phyloP scores from a whole-genome alignment of 805 yeast species.

The Nakazawaea pomicola region DNA sequence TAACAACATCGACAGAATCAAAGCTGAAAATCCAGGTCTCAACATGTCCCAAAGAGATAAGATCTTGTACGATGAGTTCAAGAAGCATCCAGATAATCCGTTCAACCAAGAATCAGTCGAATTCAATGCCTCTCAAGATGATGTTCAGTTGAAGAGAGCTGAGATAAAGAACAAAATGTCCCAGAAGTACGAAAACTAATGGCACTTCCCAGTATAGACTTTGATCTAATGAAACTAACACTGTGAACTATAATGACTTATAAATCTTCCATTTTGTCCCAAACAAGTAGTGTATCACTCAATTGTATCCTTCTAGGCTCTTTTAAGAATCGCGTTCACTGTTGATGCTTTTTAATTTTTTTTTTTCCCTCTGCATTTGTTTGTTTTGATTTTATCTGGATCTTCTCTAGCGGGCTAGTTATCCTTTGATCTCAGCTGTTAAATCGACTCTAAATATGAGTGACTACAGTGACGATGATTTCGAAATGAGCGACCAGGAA shows the following conservation, averaged over 20 bases:
- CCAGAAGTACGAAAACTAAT: constrained; percentile 10
- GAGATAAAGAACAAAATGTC: constrained; percentile 34
- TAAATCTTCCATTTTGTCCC: too few relatives aligned
- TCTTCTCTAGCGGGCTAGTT: too few relatives aligned
- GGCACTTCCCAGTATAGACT: too few relatives aligned
- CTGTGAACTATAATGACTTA: too few relatives aligned
- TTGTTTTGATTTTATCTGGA: too few relatives aligned
- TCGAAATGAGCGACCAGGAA: constrained; percentile 5
- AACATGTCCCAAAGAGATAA: constrained; percentile 76
- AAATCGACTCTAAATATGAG: too few relatives aligned
- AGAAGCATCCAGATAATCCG: constrained; percentile 76
- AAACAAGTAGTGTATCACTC: too few relatives aligned
- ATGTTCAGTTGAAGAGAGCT: constrained; percentile 39
- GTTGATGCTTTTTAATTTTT: too few relatives aligned
- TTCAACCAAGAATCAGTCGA: constrained; percentile 69
- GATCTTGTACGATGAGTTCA: constrained; percentile 71
- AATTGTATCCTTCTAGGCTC: too few relatives aligned
- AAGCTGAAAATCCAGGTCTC: constrained; percentile 75
- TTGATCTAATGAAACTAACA: background rate
- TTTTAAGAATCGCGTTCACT: too few relatives aligned
- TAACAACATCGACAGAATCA: constrained; percentile 62
- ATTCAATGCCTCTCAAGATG: constrained; percentile 57
- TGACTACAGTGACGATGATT: constrained; percentile 6
- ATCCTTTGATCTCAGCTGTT: too few relatives aligned
- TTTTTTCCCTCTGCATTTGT: too few relatives aligned